Evolutionary conservation across 164 flowering plant species (phyloP), one percentile per base, ranked within the genome.

Genomic region (Nymphaea colorata): DNA sequence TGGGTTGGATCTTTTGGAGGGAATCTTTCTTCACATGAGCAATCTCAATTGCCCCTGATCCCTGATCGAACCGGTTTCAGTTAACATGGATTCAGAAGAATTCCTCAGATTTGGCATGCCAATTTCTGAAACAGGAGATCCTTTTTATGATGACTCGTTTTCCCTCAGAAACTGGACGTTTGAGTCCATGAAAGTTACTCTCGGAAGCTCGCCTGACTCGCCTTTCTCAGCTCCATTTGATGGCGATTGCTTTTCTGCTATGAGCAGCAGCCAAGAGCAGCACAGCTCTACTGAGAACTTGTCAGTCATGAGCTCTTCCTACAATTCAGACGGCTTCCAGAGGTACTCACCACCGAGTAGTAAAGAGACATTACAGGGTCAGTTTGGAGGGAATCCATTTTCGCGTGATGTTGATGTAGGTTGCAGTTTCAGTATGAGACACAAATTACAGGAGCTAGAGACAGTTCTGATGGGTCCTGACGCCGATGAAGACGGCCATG

Each of bases 391-490:
- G 36, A 25, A 67, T 71, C 69, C 75, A 3, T 67, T 51, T 17
- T 42, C 55, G 15, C 73, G 70, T 42, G 76, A 6, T 61, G 12
- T 10, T 61, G 64, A 79, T 79, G 79, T 64, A 15, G 73, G 51
- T 76, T 59, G 64, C 71, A 68, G 78, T 75, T 84, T 66, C 42
- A 76, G 72, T 62, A 80, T 84, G 61, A 71, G 67, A 47, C 64
- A 82, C 44, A 73, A 79, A 11, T 76, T 90, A 69, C 84, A 59
- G 68, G 84, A 88, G 76, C 67, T 90, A 71, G 98, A 90, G 78
- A 75, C 79, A 57, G 82, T 78, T 73, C 79, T 90, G 5, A 87
- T 93, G 98, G 86, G 69, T 10, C 81, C 83, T 18, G 89, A 87
- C 66, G 77, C 62, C 44, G 86, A 77, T 25, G 82, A 77, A 69